Base-by-base conservation (phyloP, 1,139 yeast species). In the Pichia sp. region DNA sequence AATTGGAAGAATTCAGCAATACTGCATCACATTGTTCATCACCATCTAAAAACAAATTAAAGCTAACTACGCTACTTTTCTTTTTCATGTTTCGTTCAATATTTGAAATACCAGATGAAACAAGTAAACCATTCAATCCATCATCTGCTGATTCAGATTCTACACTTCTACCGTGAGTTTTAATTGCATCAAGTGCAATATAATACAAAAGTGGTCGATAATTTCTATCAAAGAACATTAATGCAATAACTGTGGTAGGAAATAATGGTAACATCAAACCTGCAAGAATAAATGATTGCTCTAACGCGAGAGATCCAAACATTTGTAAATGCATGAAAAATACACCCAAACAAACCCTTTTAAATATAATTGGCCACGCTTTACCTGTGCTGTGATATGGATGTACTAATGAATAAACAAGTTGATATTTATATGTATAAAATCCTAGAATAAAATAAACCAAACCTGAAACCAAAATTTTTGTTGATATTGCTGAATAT, bases 311-410 rank as follows among this genome's bases (percentile, higher is more conserved):
- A 0, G 86, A 77, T 31, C 87, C 87, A 58, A 80, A 75, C 84
- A 80, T 80, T 53, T 81, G 80, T 37, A 80, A 59, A 57, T 80
- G 86, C 56, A 80, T 73, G 41, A 80, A 70, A 11, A 78, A 63
- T 28, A 80, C 64, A 0, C 86, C 86, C 35, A 80, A 55, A 42
- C 78, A 71, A 4, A 79, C 72, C 41, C 86, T 63, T 51, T 81
- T 67, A 50, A 80, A 78, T 3, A 80, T 73, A 60, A 80, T 70
- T 1, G 85, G 84, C 86, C 86, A 80, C 6, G 79, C 79, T 53
- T 78, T 79, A 1, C 86, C 87, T 0, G 86, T 80, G 7, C 84
- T 78, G 60, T 80, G 86, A 23, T 80, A 82, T 1, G 84, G 81
- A 57, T 80, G 87, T 9, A 79, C 82, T 69, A 81, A 77, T 2